Base-by-base conservation (phyloP, 495 filamentous ascomycete genomes). In the Tuber indicum region DNA sequence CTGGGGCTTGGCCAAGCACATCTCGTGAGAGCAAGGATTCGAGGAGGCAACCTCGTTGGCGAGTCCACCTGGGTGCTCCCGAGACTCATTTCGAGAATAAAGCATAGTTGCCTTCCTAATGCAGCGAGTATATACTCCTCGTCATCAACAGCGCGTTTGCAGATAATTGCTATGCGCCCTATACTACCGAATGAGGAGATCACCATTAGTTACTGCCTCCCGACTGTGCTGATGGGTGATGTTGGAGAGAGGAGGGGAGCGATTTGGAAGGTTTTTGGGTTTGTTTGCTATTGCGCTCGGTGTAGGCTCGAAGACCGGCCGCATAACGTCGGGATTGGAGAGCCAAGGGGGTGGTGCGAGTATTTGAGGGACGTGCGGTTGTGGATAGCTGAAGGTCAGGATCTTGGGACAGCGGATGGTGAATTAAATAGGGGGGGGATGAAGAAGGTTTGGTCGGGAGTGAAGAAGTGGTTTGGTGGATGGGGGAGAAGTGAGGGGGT, bases 261-360 rank as follows among this genome's bases (percentile, higher is more conserved):
- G n/a, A 62, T 32, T 62, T 62, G n/a, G n/a, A 62, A 62, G 9
- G 52, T 62, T 1, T 62, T 62, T 62, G n/a, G n/a, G n/a, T 16
- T 62, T 32, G n/a, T 32, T 62, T 62, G n/a, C n/a, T 62, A 62
- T 62, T 62, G 52, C n/a, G 23, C 52, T 62, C 52, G 52, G n/a
- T 32, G 52, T 26, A 62, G 52, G 12, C 52, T 62, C 12, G 52
- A 62, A n/a, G 52, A 62, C 52, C 8, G 52, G 12, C 52, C 52
- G 10, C 52, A 32, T 16, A 32, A 9, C 14, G n/a, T 62, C 52
- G 52, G 52, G 52, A 32, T 62, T 62, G 23, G 52, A 19, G n/a
- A 23, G 10, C 10, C 9, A 32, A 62, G 52, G 52, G 52, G 52
- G 23, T 62, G n/a, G 52, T 0, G 10, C 14, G 23, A n/a, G 52